Base-by-base conservation (phyloP, 176 grass and related monocot species). In the Pontederia paniculata region DNA sequence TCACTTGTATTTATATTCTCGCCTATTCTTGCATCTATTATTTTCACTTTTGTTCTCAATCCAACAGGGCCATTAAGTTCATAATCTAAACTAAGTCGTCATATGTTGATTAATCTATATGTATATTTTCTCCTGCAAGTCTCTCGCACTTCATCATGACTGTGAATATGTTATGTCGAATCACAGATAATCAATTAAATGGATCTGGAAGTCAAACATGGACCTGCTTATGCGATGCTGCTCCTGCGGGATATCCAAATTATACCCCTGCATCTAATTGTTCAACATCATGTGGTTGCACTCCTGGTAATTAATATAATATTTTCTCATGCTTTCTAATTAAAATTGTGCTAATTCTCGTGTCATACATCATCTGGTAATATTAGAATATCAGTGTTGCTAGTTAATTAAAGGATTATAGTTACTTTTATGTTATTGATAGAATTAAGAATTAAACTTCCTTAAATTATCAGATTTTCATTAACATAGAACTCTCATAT, bases 241-340 rank as follows among this genome's bases (percentile, higher is more conserved):
- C 70, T 81, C 77, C 83, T 13, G 42, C 73, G 11, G 73, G 59
- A 47, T 70, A 68, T 58, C 0, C 14, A 15, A 65, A 73, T 44
- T 76, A 77, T 18, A 80, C 72, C 23, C 62, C 70, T 28, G 60
- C 23, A 12, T 80, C 77, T 57, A 95, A 89, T 18, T 98, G 86
- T 61, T 82, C 83, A 47, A 70, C 83, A 1, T 89, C 85, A 25
- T 91, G 93, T 58, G 77, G 77, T 45, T 98, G 93, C 17, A 68
- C 70, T 50, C 64, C 66, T 74, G 86, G 86, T 98, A 76, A 52
- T 63, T 20, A 42, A 43, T 44, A 21, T 28, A 50, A 7, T 42
- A 51, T 41, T 44, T 60, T n/a, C n/a, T 10, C 20, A 12, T 20
- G 50, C 9, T 16, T 56, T 50, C 12, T 18, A 12, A 37, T 23